These are phyloP conservation scores for Anthoceros angustus DNA, from an alignment of 225 moss, liverwort and hornwort genomes.

Conservation along the genomic window DNA sequence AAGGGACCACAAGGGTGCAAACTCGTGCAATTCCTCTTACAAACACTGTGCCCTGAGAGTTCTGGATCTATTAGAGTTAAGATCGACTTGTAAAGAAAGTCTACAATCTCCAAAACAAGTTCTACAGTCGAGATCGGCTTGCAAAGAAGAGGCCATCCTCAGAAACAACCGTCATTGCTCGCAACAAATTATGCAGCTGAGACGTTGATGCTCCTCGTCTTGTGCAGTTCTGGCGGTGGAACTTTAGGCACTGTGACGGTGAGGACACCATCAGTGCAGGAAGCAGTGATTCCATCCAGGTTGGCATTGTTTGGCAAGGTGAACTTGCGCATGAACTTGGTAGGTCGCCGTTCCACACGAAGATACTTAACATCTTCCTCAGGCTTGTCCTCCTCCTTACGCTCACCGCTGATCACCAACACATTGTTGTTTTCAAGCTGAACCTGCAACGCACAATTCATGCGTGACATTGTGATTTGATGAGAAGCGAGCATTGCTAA, in stretches of 20 bases:
- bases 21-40: too few relatives aligned
- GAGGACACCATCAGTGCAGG: slow-evolving; percentile 25
- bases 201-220: slow-evolving; percentile 27
- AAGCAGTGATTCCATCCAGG: slow-evolving; percentile 21
- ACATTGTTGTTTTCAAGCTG: slow-evolving; percentile 29
- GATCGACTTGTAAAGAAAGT: too few relatives aligned
- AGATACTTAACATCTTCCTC: slow-evolving; percentile 17
- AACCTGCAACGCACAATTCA: slow-evolving; percentile 14
- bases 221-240: slow-evolving; percentile 17
- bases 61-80: too few relatives aligned
- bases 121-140: too few relatives aligned
- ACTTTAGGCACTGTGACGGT: slow-evolving; percentile 29
- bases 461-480: too few relatives aligned
- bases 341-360: slow-evolving; percentile 20
- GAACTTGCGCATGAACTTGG: slow-evolving; percentile 28
- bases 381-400: slow-evolving; percentile 14
- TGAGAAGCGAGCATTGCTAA: not conserved
- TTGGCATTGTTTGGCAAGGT: slow-evolving; percentile 22
- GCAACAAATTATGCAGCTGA: not conserved
- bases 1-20: too few relatives aligned
- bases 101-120: too few relatives aligned
- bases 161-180: not conserved
- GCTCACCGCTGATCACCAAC: slow-evolving; percentile 22
- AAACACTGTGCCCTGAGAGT: too few relatives aligned
- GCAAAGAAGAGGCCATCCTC: not conserved